Evolutionary conservation across 208 protist genomes (phyloP).

Genomic region (Angomonas deanei): DNA sequence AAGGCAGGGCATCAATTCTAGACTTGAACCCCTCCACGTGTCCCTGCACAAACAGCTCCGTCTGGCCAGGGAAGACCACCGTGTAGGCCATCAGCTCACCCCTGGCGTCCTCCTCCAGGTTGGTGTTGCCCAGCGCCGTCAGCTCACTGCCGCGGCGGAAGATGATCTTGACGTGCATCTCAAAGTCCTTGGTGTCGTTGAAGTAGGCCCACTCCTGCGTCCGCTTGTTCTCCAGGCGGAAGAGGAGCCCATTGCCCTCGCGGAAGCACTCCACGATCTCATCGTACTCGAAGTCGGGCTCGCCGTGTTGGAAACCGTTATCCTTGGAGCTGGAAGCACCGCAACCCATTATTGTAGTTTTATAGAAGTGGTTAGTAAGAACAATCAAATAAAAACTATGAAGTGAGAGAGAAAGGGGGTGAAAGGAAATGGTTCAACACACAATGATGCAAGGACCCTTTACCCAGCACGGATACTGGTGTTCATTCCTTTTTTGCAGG

Average conservation of each 20-base stretch:
- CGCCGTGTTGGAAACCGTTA: conserved; percentile 11
- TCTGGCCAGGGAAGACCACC: conserved; percentile 34
- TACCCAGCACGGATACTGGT: too few species aligned
- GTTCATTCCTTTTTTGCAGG: conserved; percentile 88
- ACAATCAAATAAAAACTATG: background rate
- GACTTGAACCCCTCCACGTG: conserved; percentile 25
- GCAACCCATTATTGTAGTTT: conserved; percentile 12
- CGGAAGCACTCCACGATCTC: conserved; percentile 25
- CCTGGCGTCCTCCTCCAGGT: conserved; percentile 13
- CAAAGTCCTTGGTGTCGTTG: conserved; percentile 44
- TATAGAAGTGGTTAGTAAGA: background rate
- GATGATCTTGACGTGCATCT: conserved; percentile 35
- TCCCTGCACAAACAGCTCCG: conserved; percentile 41
- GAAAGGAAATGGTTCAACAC: conserved; percentile 3
- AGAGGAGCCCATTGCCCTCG: conserved; percentile 43
- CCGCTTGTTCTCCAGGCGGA: conserved; percentile 29
- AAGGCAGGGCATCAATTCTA: conserved; percentile 18
- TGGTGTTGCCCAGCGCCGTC: conserved; percentile 27
- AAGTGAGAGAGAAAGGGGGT: conserved; percentile 5
- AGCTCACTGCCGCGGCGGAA: conserved; percentile 25
- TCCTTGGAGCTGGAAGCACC: conserved; percentile 9
- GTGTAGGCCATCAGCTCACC: conserved; percentile 15
- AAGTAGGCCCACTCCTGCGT: conserved; percentile 41
- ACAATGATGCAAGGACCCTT: too few species aligned
- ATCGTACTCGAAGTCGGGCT: conserved; percentile 25